Percentiles rank a stretch among this genome's conserved stretches.
These are phyloP conservation scores for Alternaria ventricosa DNA, from an alignment of 2,329 filamentous ascomycete species.

Conservation along the genomic window DNA sequence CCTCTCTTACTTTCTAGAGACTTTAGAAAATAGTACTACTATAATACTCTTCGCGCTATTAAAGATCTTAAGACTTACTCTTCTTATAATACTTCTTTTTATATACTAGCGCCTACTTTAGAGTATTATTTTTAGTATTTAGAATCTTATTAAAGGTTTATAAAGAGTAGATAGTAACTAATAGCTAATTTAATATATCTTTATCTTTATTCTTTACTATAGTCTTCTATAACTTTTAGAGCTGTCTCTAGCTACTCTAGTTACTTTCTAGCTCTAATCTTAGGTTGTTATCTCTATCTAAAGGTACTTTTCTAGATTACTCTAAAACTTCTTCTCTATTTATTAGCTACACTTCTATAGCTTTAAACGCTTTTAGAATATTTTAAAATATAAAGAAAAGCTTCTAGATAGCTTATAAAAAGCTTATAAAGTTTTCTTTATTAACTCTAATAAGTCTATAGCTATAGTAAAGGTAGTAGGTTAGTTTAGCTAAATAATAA, in stretches of 20 bases:
- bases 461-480: not conserved
- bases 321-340: not conserved
- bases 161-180: not conserved
- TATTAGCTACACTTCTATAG: not conserved
- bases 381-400: not conserved
- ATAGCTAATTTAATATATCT: not conserved
- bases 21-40: not conserved
- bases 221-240: not conserved
- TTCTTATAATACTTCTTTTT: not conserved
- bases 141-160: not conserved
- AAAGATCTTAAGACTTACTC: not conserved
- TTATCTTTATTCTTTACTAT: not conserved
- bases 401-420: not conserved
- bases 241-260: not conserved
- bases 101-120: not conserved
- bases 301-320: not conserved
- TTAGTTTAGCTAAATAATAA: not conserved
- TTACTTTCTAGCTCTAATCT: not conserved
- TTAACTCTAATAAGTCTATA: not conserved
- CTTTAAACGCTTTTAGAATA: not conserved
- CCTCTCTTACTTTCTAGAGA: too few species aligned
- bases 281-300: not conserved
- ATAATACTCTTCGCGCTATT: not conserved
- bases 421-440: not conserved
- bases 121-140: not conserved